A percentile compares a stretch with the other conserved stretches of the same genome.
Conservation (phyloP, 306 rosid genomes). For the Cicer arietinum region DNA sequence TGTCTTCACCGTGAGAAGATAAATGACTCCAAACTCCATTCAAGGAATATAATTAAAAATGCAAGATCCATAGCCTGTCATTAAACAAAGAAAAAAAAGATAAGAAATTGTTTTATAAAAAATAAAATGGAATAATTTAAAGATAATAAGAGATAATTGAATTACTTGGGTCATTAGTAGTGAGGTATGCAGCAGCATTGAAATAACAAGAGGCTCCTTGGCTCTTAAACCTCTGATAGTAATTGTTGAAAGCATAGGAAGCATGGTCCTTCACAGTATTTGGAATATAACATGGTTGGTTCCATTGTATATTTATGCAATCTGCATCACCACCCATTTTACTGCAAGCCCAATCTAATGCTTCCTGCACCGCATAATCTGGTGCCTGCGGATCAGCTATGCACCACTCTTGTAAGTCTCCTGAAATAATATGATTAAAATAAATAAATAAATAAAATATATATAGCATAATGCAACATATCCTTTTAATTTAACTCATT, state of each 20-base stretch:
- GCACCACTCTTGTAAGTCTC: slow-evolving; percentile 65
- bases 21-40: slow-evolving; percentile 36
- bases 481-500: no score
- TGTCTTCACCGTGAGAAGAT: neutral
- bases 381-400: slow-evolving; percentile 78
- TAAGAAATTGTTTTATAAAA: no score
- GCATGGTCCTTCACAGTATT: slow-evolving; percentile 71
- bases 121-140: no score
- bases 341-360: slow-evolving; percentile 80
- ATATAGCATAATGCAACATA: no score
- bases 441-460: no score
- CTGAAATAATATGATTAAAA: no score
- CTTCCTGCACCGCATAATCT: slow-evolving; percentile 66
- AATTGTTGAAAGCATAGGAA: slow-evolving; percentile 71
- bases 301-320: slow-evolving; percentile 59
- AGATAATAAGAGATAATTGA: neutral
- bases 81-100: neutral
- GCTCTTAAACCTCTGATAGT: slow-evolving; percentile 55
- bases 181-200: slow-evolving; percentile 66
- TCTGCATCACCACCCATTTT: slow-evolving; percentile 57
- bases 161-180: slow-evolving; percentile 85
- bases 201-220: slow-evolving; percentile 59
- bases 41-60: slow-evolving; percentile 61
- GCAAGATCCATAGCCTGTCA: slow-evolving; percentile 69
- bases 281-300: slow-evolving; percentile 65